Base-by-base conservation (phyloP, 2,329 filamentous ascomycete species). In the Fusarium sp. region DNA sequence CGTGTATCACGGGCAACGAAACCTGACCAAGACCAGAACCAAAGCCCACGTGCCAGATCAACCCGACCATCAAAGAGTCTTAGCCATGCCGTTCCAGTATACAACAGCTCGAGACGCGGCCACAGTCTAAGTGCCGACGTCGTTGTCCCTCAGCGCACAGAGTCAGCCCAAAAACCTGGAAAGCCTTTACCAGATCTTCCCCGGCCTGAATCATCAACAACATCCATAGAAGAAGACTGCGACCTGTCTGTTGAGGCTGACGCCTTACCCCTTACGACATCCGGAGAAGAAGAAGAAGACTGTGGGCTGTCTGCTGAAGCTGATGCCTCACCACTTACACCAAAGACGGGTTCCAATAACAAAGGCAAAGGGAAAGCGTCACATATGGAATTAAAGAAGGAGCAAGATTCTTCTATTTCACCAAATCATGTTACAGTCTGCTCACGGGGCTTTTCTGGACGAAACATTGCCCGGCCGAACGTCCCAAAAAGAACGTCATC, bases 401-500 rank as follows among this genome's bases (percentile, higher is more conserved):
- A 45, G 3, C 12, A 31, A 18, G n/a, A 25, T 13, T 57, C n/a
- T 26, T 62, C 31, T 12, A 43, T 44, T 60, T 65, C 70, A 19
- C 56, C 69, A n/a, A 55, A 70, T 16, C 74, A 77, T 46, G 59
- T 68, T 39, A 70, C 69, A 10, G 67, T 77, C 28, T 75, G 75
- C 66, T 76, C 75, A 43, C 74, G 73, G 62, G 74, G 72, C 14
- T 58, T 76, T n/a, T 68, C 70, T 3, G 65, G 71, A 4, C 72
- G 64, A 42, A 72, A 70, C 21, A 62, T 64, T n/a, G 74, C 70
- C 7, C 75, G 73, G 45, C 79, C 79, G 14, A 78, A 77, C 57
- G 77, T 81, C 43, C 79, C 79, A 16, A 73, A 71, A 54, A 75
- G 79, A 63, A 78, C 73, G 26, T 81, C 79, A 25, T 81, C 79